Conservation (phyloP, 495 filamentous ascomycete species). For the Lasiosphaeriaceae sp. region DNA sequence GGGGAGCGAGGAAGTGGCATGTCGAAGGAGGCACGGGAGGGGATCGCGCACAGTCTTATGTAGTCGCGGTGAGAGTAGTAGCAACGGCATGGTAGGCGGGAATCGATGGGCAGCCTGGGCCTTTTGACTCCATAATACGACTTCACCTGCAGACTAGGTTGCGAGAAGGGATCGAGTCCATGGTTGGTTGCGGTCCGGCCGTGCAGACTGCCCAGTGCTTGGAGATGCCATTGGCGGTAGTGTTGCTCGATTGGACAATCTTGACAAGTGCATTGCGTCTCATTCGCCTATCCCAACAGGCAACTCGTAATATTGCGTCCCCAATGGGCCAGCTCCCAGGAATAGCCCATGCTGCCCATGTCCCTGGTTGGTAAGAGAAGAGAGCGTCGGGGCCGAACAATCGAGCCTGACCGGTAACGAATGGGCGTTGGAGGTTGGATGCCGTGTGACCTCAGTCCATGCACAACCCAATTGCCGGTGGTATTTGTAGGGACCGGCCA, state of each 20-base stretch:
- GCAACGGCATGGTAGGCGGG: background rate
- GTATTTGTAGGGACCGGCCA: slow-evolving; percentile 1
- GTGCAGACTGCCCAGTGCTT: too few species aligned
- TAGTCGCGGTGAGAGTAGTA: background rate
- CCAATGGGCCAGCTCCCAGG: background rate
- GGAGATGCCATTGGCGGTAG: too few species aligned
- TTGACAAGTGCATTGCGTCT: too few species aligned
- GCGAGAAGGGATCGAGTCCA: too few species aligned
- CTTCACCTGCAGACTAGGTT: too few species aligned
- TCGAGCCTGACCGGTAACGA: background rate
- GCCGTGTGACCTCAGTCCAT: background rate
- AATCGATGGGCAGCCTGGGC: background rate
- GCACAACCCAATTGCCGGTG: slow-evolving; percentile 4
- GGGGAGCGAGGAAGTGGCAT: background rate
- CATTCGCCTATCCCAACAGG: too few species aligned
- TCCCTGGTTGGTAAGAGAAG: background rate
- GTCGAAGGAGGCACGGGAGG: background rate
- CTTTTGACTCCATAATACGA: background rate
- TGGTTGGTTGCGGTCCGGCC: too few species aligned
- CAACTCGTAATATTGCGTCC: background rate
- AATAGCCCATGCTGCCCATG: background rate
- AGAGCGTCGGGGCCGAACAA: background rate
- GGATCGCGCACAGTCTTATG: background rate
- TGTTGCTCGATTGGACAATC: too few species aligned
- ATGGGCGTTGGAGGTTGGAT: background rate